These are phyloP conservation scores for Pseudogymnoascus sp. DNA, from an alignment of 2,329 filamentous ascomycete genomes.

Conservation along the genomic window DNA sequence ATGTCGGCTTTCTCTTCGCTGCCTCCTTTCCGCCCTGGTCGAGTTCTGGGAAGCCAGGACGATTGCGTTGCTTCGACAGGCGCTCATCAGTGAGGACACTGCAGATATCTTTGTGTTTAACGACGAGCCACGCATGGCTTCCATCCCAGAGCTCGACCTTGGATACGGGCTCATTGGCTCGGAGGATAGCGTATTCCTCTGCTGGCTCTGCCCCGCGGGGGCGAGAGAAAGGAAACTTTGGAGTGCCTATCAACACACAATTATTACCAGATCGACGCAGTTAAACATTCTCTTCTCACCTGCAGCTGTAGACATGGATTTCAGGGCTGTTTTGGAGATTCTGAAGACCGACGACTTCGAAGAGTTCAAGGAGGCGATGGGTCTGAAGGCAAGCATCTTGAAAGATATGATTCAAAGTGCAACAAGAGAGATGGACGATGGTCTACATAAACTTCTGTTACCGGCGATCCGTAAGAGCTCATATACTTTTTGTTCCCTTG, in stretches of 20 bases:
- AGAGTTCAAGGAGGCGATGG: neutral
- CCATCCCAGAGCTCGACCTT: constrained; percentile 40
- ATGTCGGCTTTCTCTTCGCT: constrained; percentile 41
- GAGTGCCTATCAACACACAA: constrained; percentile 15
- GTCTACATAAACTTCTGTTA: neutral
- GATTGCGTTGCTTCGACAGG: constrained; percentile 39
- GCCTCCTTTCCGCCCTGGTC: constrained; percentile 39
- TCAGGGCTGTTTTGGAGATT: neutral
- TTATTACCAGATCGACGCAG: neutral
- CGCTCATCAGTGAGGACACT: constrained; percentile 36
- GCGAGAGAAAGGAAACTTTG: constrained; percentile 34
- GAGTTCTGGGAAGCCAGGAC: constrained; percentile 41
- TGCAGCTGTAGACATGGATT: neutral
- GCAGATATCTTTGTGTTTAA: constrained; percentile 41
- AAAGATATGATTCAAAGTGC: neutral
- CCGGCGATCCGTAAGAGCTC: neutral
- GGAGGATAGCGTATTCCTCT: constrained; percentile 36
- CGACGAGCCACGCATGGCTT: constrained; percentile 39
- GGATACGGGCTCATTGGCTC: constrained; percentile 37
- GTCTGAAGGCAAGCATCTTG: constrained; percentile 5
- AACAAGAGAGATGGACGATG: neutral
- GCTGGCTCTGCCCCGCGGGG: constrained; percentile 35
- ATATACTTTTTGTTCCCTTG: neutral
- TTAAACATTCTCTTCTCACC: neutral
- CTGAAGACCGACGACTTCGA: neutral